phyloP scores from a whole-genome alignment of 306 rosid genomes.

The Cucumis cinereus region DNA sequence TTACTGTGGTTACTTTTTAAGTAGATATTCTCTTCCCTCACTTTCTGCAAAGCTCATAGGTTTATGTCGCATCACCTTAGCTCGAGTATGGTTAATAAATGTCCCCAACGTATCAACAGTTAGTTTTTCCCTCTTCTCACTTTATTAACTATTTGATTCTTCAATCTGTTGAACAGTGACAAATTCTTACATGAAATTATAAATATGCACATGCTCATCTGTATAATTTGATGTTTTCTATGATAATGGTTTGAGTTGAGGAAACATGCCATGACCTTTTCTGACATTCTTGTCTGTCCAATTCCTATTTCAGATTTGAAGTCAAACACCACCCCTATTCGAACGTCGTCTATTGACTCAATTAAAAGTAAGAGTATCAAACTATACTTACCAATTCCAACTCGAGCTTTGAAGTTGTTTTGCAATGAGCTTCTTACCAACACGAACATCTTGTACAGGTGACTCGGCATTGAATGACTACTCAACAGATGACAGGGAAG shows the following conservation, averaged over 20 bases:
- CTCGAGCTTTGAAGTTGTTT: constrained; percentile 7
- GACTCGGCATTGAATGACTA: constrained; percentile 38
- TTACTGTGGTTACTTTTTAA: not conserved
- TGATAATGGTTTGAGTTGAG: not conserved
- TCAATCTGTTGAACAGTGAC: not conserved
- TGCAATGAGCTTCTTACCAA: not conserved
- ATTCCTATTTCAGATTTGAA: constrained; percentile 24
- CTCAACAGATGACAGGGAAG: not conserved
- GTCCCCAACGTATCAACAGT: not conserved
- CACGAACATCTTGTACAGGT: constrained; percentile 22
- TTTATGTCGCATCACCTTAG: not conserved
- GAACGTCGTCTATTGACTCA: constrained; percentile 36
- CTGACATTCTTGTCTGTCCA: not conserved
- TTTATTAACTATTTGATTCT: not conserved
- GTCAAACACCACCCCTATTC: constrained; percentile 22
- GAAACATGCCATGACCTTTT: not conserved
- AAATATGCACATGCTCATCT: not conserved
- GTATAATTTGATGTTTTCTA: not conserved
- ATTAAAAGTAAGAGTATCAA: constrained; percentile 30
- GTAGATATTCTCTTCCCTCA: not conserved
- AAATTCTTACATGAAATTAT: not conserved
- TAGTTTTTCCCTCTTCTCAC: not conserved
- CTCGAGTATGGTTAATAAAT: not conserved
- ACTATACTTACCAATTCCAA: not conserved
- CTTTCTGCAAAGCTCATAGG: not conserved